A percentile compares a stretch with the other conserved stretches of the same genome.
These are phyloP conservation scores for Neodidymelliopsis sp. DNA, from an alignment of 2,329 filamentous ascomycete species.

Conservation along the genomic window DNA sequence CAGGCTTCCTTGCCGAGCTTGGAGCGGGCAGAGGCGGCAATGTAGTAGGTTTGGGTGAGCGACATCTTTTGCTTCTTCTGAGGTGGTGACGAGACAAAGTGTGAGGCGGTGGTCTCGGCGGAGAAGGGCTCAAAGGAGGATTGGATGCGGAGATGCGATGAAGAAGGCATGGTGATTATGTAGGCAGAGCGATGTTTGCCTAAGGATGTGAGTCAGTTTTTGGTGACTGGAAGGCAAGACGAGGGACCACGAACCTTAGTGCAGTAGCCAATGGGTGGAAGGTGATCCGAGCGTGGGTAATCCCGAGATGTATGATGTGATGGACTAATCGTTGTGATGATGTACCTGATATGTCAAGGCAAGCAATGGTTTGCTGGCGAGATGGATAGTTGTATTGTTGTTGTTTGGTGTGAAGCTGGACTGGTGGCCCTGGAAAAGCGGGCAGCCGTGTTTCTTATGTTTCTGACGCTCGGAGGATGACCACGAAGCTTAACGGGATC, in stretches of 20 bases:
- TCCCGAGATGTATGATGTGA: constrained; percentile 19
- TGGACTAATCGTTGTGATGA: constrained; percentile 15
- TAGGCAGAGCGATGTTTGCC: constrained; percentile 43
- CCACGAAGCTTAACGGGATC: constrained; percentile 37
- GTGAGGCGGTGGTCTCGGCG: constrained; percentile 53
- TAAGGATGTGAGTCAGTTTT: constrained; percentile 59
- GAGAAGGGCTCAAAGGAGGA: constrained; percentile 55
- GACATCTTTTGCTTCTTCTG: constrained; percentile 85
- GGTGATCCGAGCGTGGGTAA: constrained; percentile 42
- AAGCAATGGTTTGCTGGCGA: neutral
- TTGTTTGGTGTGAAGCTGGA: constrained; percentile 25
- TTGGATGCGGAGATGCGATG: constrained; percentile 56
- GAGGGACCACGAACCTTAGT: constrained; percentile 42
- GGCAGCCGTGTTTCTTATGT: constrained; percentile 45
- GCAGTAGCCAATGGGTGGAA: constrained; percentile 43
- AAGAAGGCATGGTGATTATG: constrained; percentile 55
- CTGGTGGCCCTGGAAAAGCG: constrained; percentile 22
- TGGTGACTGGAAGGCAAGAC: constrained; percentile 39
- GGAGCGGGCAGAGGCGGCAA: constrained; percentile 92
- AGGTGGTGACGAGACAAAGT: constrained; percentile 53
- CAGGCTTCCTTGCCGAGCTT: constrained; percentile 95
- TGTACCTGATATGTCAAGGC: constrained; percentile 8
- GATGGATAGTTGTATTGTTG: too few species aligned
- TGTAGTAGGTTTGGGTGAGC: constrained; percentile 97
- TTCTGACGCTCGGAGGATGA: constrained; percentile 37